Conservation (phyloP, 2,329 filamentous ascomycete species). For the Ramularia collo-cygni region DNA sequence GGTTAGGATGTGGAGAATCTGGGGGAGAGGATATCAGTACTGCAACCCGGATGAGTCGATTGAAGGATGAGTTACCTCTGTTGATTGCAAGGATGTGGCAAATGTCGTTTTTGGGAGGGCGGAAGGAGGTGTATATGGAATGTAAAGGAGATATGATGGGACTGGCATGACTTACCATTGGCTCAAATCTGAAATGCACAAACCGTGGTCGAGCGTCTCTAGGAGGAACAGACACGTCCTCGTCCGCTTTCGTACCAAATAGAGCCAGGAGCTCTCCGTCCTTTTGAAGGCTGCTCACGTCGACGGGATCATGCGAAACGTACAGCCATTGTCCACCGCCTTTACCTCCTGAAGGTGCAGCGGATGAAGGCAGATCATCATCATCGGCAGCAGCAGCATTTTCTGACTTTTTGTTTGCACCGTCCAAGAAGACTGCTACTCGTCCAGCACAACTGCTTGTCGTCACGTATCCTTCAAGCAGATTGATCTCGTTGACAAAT, state of each 20-base stretch:
- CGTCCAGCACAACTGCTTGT: constrained; percentile 90
- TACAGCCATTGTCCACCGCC: constrained; percentile 81
- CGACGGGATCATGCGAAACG: constrained; percentile 72
- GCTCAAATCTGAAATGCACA: constrained; percentile 88
- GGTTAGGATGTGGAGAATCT: constrained; percentile 86
- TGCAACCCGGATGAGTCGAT: background rate
- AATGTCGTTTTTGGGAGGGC: too few relatives aligned
- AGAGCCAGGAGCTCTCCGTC: constrained; percentile 13
- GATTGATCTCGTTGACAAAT: constrained; percentile 74
- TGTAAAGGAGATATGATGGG: too few relatives aligned
- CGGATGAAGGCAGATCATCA: constrained; percentile 44
- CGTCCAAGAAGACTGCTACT: constrained; percentile 82
- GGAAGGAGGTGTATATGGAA: too few relatives aligned
- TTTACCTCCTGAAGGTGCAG: constrained; percentile 64
- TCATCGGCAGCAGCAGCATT: background rate
- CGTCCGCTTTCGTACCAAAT: constrained; percentile 10
- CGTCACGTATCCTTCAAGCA: constrained; percentile 67
- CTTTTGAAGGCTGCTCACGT: constrained; percentile 10
- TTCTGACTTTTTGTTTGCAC: constrained; percentile 44
- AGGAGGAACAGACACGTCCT: background rate
- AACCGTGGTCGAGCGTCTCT: constrained; percentile 28
- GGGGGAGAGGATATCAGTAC: background rate
- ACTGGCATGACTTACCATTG: constrained; percentile 62
- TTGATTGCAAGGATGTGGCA: too few relatives aligned
- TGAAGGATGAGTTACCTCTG: background rate